Evolutionary conservation across 768 basidiomycete genomes (phyloP).

Genomic region (Hericium coralloides): DNA sequence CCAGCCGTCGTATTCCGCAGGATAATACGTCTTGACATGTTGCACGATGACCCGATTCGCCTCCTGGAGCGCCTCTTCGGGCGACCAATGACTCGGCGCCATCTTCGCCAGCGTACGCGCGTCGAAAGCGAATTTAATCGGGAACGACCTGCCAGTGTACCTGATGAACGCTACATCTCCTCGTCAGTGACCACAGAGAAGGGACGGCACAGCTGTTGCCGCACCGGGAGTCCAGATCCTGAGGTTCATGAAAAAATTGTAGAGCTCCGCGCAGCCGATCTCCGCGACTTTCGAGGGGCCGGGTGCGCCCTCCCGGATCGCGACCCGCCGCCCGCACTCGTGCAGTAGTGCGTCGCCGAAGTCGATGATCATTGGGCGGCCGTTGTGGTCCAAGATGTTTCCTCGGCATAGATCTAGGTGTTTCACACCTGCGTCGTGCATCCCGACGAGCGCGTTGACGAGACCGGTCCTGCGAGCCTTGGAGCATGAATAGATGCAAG

Average conservation of each 20-base stretch:
- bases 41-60: not conserved
- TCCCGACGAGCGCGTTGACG: not conserved
- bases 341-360: not conserved
- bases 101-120: not conserved
- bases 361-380: not conserved
- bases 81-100: not conserved
- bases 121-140: not conserved
- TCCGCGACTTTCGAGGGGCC: not conserved
- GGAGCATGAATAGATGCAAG: not conserved
- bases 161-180: not conserved
- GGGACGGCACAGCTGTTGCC: not conserved
- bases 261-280: no score
- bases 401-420: not conserved
- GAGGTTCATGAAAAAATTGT: not conserved
- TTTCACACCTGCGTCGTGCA: not conserved
- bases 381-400: not conserved
- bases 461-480: not conserved
- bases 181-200: not conserved
- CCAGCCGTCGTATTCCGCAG: not conserved
- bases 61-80: not conserved
- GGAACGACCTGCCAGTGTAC: not conserved
- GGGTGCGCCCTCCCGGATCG: not conserved
- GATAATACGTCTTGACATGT: not conserved
- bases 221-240: not conserved
- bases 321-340: not conserved